These are phyloP conservation scores for Pleurotus tuber-regium DNA, from an alignment of 768 basidiomycete genomes.

Conservation along the genomic window DNA sequence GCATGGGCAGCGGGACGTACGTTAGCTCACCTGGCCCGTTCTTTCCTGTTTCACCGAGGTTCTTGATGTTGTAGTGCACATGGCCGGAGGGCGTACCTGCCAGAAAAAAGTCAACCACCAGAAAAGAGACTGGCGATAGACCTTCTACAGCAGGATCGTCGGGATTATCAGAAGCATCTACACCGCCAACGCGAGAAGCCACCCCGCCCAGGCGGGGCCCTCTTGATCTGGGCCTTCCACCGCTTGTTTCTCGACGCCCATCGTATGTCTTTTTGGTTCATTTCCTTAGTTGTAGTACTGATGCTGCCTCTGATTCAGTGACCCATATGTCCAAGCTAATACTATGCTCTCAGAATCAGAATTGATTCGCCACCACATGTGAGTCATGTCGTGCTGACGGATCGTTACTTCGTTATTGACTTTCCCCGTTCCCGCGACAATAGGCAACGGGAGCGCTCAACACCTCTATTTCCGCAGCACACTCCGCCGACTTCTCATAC, in stretches of 20 bases:
- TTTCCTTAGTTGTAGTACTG: constrained; percentile 13
- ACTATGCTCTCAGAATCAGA: constrained; percentile 44
- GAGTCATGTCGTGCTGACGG: constrained; percentile 20
- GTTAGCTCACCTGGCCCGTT: constrained; percentile 18
- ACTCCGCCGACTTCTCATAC: constrained; percentile 37
- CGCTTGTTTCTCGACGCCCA: constrained; percentile 38
- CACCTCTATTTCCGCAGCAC: constrained; percentile 37
- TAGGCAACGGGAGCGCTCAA: constrained; percentile 4
- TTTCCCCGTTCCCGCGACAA: neutral
- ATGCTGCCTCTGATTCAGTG: constrained; percentile 28
- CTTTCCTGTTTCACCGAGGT: neutral
- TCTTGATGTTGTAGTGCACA: constrained; percentile 53
- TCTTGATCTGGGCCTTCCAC: constrained; percentile 37
- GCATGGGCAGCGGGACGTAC: constrained; percentile 80
- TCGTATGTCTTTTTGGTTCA: constrained; percentile 28
- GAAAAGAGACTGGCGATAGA: constrained; percentile 62
- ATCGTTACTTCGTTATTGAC: neutral
- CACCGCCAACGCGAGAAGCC: constrained; percentile 66
- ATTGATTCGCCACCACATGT: constrained; percentile 44
- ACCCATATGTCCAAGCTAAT: constrained; percentile 43
- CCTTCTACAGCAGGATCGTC: constrained; percentile 79
- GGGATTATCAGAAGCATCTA: constrained; percentile 66
- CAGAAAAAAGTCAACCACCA: constrained; percentile 60
- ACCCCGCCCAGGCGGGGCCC: constrained; percentile 58
- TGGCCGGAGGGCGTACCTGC: constrained; percentile 81